Base-by-base conservation (phyloP, 2,329 filamentous ascomycete species). In the Trichoderma gracile region DNA sequence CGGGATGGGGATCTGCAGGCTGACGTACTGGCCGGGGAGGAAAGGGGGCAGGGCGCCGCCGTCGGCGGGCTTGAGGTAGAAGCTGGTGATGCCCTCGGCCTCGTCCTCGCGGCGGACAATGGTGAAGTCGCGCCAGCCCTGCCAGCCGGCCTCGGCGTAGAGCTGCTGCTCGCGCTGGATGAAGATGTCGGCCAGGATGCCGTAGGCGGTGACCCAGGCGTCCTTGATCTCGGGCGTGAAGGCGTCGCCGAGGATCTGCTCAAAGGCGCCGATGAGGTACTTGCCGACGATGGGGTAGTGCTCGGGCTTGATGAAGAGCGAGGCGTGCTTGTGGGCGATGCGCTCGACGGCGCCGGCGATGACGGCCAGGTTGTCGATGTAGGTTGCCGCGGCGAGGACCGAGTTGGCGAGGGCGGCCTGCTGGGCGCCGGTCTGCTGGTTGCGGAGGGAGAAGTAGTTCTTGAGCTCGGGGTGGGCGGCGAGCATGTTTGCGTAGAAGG, bases 321-420 rank as follows among this genome's bases (percentile, higher is more conserved):
- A 89, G 25, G 82, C 89, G 73, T 93, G 90, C 78, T 92, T 93
- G 72, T 92, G 86, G 65, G 87, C 88, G 67, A 93, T 92, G 70
- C 87, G 83, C 75, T 91, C 87, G 12, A 85, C 79, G 43, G 78
- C 78, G 27, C 83, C 80, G 14, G 74, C 74, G 2, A 93, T 80
- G 17, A 79, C 83, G 55, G 81, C 82, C 0, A 91, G 82, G 71
- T 91, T 82, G 75, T 92, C 88, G 71, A 93, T 89, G 75, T 92
- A 82, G 45, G 81, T 78, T 52, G 90, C 90, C 71, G 92, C 93
- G 58, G 89, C 88, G 69, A 89, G 85, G 5, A 93, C 83, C 0
- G 90, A 81, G 49, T 79, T 81, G 7, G 90, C 89, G 7, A 93
- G 83, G 2, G 90, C 89, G 17, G 81, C 79, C 3, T 88, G 82